phyloP scores from a whole-genome alignment of 176 grass and related monocot species.

The Dactylis glomerata region DNA sequence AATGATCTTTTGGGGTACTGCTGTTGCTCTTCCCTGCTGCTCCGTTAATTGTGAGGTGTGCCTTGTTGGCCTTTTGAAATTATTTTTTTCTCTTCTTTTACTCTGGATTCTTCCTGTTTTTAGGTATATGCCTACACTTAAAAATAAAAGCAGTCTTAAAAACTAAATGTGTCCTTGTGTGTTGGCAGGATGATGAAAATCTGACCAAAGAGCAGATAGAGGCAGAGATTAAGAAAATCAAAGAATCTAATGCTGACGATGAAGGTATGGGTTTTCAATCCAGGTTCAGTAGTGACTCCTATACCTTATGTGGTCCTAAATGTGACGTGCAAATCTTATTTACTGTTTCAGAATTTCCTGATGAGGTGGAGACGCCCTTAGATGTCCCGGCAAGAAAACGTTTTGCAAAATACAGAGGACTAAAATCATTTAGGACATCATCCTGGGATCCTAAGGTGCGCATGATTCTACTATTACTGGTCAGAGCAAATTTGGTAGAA shows the following conservation, averaged over 20 bases:
- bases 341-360: conserved; percentile 83
- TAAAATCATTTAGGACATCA: conserved; percentile 94
- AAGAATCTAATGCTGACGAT: conserved; percentile 93
- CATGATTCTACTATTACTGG: conserved; percentile 20
- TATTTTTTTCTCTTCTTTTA: not conserved
- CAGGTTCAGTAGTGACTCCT: not conserved
- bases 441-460: conserved; percentile 90
- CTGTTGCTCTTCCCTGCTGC: not conserved
- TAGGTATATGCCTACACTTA: not conserved
- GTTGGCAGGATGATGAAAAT: conserved; percentile 85
- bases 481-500: not conserved
- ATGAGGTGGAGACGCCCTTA: conserved; percentile 96
- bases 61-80: not conserved
- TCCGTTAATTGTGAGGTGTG: not conserved
- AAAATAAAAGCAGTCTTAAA: not conserved
- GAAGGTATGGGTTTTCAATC: conserved; percentile 51
- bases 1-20: not conserved
- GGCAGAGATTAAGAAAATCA: conserved; percentile 88
- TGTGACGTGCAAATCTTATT: not conserved
- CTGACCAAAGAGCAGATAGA: conserved; percentile 96
- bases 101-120: not conserved
- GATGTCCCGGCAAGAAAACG: conserved; percentile 83
- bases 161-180: not conserved
- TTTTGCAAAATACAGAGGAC: conserved; percentile 93
- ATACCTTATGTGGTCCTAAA: not conserved